These are phyloP conservation scores for Syncephalis fuscata DNA, from an alignment of 371 early-diverging fungal species.

Conservation along the genomic window DNA sequence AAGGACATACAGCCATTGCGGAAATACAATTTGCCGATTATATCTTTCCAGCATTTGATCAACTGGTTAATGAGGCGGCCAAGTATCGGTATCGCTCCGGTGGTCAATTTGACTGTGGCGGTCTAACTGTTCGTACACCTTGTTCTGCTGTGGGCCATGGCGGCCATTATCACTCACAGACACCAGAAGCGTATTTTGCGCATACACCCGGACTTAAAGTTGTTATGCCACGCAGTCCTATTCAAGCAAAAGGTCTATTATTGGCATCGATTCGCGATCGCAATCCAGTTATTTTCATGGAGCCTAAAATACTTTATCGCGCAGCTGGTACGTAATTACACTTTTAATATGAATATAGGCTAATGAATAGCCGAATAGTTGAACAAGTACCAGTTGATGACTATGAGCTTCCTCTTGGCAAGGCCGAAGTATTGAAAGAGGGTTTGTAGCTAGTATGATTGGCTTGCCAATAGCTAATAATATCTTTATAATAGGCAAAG, in stretches of 20 bases:
- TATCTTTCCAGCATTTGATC: conserved; percentile 96
- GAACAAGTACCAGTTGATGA: conserved; percentile 93
- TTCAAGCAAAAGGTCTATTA: conserved; percentile 93
- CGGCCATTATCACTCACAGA: conserved; percentile 92
- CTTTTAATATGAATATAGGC: neutral
- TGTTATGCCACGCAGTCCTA: conserved; percentile 85
- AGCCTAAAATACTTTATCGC: conserved; percentile 94
- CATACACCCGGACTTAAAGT: conserved; percentile 91
- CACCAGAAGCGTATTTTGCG: conserved; percentile 90
- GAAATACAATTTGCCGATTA: conserved; percentile 99
- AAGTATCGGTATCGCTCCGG: conserved; percentile 95
- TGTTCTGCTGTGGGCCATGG: conserved; percentile 96
- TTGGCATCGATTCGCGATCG: conserved; percentile 83
- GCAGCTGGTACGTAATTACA: conserved; percentile 43
- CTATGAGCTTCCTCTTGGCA: conserved; percentile 80
- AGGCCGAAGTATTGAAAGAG: conserved; percentile 81
- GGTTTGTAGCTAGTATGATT: too few relatives aligned
- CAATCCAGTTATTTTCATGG: conserved; percentile 92
- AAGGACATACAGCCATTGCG: conserved; percentile 93
- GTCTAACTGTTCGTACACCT: conserved; percentile 85
- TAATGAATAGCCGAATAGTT: conserved; percentile 22
- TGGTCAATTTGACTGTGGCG: conserved; percentile 79
- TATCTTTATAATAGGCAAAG: conserved; percentile 19
- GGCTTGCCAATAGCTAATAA: too few relatives aligned
- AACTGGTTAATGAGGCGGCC: conserved; percentile 97